Evolutionary conservation across 768 basidiomycete genomes (phyloP).

Genomic region (Cystobasidium ongulense): DNA sequence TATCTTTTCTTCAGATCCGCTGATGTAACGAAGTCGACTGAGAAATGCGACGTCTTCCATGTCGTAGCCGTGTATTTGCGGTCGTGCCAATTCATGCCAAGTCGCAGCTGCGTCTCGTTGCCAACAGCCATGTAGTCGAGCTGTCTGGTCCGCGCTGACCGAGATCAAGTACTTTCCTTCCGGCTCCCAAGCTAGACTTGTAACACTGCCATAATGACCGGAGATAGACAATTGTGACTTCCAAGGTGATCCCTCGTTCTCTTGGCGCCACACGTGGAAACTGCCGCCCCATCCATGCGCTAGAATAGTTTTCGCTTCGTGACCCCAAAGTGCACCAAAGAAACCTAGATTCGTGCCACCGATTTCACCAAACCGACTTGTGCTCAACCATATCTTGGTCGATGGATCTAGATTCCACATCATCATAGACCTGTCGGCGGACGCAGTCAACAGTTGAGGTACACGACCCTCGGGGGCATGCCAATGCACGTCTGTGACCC

Average conservation of each 20-base stretch:
- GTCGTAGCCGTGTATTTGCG: constrained; percentile 96
- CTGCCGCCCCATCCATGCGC: constrained; percentile 93
- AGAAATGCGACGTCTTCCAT: constrained; percentile 71
- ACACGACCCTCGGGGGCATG: not conserved
- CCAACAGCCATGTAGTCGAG: constrained; percentile 70
- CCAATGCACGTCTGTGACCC: constrained; percentile 83
- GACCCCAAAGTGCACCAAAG: constrained; percentile 77
- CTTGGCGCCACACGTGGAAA: constrained; percentile 73
- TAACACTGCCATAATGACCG: constrained; percentile 77
- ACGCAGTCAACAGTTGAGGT: constrained; percentile 70
- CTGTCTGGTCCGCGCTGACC: constrained; percentile 76
- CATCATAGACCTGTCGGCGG: constrained; percentile 89
- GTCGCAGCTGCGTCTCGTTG: constrained; percentile 34
- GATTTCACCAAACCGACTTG: constrained; percentile 85
- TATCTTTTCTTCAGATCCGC: constrained; percentile 93
- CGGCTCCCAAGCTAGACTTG: constrained; percentile 77
- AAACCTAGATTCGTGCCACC: constrained; percentile 83
- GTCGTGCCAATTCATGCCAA: constrained; percentile 85
- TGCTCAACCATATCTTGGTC: constrained; percentile 77
- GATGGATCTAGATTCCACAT: constrained; percentile 72
- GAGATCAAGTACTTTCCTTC: constrained; percentile 77
- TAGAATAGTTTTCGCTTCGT: constrained; percentile 56
- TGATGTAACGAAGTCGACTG: constrained; percentile 61
- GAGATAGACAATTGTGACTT: constrained; percentile 64
- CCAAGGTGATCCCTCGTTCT: constrained; percentile 52